phyloP scores from a whole-genome alignment of 768 basidiomycete genomes.

The Russula lepida region DNA sequence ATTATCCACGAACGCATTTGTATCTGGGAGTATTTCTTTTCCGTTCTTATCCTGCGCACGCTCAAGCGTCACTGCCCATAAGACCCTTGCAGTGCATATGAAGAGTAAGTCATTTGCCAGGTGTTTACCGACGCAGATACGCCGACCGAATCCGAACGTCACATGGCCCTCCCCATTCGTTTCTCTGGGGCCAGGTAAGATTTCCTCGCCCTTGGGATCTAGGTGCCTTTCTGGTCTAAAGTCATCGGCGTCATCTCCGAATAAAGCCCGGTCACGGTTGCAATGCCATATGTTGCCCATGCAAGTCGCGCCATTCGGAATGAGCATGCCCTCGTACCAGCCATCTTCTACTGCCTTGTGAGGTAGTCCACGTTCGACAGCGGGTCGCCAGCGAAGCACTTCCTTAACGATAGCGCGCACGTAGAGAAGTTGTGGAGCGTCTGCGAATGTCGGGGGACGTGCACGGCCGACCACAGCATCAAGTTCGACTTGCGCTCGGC shows the following conservation, averaged over 20 bases:
- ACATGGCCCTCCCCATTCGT: slow-evolving; percentile 26
- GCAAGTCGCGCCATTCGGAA: slow-evolving; percentile 31
- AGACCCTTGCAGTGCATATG: slow-evolving; percentile 26
- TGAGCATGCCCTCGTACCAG: slow-evolving; percentile 18
- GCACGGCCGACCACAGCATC: slow-evolving; percentile 9
- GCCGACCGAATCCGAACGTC: slow-evolving; percentile 25
- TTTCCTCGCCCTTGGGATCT: slow-evolving; percentile 18
- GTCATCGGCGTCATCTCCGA: slow-evolving; percentile 21
- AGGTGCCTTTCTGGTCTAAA: slow-evolving; percentile 24
- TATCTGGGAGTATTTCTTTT: background rate
- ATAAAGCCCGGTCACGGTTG: slow-evolving; percentile 23
- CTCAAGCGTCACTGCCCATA: slow-evolving; percentile 17
- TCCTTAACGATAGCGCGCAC: slow-evolving; percentile 19
- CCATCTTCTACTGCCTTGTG: slow-evolving; percentile 21
- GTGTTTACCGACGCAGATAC: slow-evolving; percentile 10
- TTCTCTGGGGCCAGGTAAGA: slow-evolving; percentile 17
- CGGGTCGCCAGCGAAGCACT: slow-evolving; percentile 6
- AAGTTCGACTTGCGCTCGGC: slow-evolving; percentile 3
- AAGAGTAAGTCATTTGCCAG: slow-evolving; percentile 26
- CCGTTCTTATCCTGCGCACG: background rate
- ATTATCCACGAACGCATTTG: background rate
- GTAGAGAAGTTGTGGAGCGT: slow-evolving; percentile 8
- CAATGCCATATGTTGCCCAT: slow-evolving; percentile 26
- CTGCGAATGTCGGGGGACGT: slow-evolving; percentile 14
- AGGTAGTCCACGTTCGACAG: slow-evolving; percentile 11